Base-by-base conservation (phyloP, 257 asterid species). In the Sherardia arvensis region DNA sequence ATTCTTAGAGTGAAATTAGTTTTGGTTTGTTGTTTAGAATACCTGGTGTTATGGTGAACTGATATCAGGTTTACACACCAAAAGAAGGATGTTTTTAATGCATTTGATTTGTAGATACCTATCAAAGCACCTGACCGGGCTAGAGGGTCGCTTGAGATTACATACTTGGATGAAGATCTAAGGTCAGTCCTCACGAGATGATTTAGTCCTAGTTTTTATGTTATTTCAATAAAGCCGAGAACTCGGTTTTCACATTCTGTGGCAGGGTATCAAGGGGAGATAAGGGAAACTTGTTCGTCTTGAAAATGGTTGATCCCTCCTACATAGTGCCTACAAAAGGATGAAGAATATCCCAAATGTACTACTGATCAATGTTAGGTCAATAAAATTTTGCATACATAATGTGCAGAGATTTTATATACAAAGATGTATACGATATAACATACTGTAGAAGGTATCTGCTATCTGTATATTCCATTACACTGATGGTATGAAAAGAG, bases 251-350 rank as follows among this genome's bases (percentile, higher is more conserved):
- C 38, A 10, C 34, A 27, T 65, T 29, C 25, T 56, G 57, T 72
- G 45, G 64, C 88, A 89, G 97, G 76, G 73, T 85, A 66, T 90
- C 96, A 64, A 87, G 97, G 78, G 96, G 97, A 29, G 95, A 87
- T 78, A 21, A 17, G 73, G 96, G 96, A 38, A 90, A 84, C 66
- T 79, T 90, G 70, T 90, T 90, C 87, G 62, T 90, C 78, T 70
- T 87, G 79, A 81, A 81, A 82, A 85, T 90, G 93, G 71, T 87
- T 43, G 95, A 90, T 36, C 95, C 97, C 25, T 76, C 90, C 27
- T 87, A 87, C 47, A 59, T 80, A 63, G 78, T 89, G 47, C 96
- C 96, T 5, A 33, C 74, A 36, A 36, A 25, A 3, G 45, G 51
- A 62, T 18, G 57, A 25, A 23, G 66, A 45, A 47, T 22, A 54